Conservation (phyloP, 768 basidiomycete species). For the Psilocybe cyanescens region DNA sequence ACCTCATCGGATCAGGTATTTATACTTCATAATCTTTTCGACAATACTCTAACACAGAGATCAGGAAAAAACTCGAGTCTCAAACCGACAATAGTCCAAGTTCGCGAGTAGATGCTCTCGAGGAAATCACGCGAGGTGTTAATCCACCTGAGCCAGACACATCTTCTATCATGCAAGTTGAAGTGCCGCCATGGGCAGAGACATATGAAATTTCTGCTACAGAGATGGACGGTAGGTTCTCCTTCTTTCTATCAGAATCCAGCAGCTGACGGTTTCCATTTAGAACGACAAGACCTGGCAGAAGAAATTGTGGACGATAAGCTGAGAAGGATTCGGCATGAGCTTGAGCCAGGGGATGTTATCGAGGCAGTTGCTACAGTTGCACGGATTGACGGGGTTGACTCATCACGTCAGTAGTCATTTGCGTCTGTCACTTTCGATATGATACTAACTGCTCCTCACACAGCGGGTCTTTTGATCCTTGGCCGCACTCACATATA, state of each 20-base stretch:
- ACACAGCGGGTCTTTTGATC: conserved; percentile 82
- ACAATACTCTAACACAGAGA: not conserved
- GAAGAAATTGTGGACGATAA: conserved; percentile 90
- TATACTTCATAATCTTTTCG: not conserved
- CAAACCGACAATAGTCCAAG: conserved; percentile 51
- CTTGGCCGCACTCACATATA: conserved; percentile 86
- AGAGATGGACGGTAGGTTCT: conserved; percentile 58
- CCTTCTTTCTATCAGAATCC: not conserved
- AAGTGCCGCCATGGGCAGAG: conserved; percentile 77
- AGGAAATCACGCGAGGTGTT: conserved; percentile 51
- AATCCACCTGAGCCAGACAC: conserved; percentile 54
- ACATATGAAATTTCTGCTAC: conserved; percentile 69
- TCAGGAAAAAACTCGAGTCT: conserved; percentile 79
- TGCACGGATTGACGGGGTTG: conserved; percentile 87
- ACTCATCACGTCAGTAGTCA: conserved; percentile 76
- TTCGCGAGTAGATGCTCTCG: conserved; percentile 48
- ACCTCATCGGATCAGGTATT: conserved; percentile 82
- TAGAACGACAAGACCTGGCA: conserved; percentile 57
- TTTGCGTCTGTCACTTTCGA: not conserved
- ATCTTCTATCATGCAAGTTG: conserved; percentile 52
- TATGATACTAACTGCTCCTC: not conserved
- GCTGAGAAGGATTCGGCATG: conserved; percentile 83
- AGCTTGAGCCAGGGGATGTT: conserved; percentile 87
- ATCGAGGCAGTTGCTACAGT: conserved; percentile 89
- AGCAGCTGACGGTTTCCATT: not conserved